A percentile compares a stretch with the other conserved stretches of the same genome.
These are phyloP conservation scores for Saccharum spontaneum DNA, from an alignment of 176 grass and related monocot genomes.

Conservation along the genomic window DNA sequence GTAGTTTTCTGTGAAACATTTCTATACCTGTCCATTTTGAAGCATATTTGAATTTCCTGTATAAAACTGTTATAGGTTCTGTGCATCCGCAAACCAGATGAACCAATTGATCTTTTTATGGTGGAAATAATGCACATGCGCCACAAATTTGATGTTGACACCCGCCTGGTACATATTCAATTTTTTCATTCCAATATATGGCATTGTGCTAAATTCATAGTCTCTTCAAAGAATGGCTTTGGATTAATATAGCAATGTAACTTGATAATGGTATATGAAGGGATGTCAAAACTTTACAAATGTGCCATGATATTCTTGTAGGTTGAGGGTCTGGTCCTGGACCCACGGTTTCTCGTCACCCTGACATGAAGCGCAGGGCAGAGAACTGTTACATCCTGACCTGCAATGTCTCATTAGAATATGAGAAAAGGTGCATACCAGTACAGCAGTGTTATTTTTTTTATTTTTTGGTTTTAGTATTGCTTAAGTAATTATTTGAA, in stretches of 20 bases:
- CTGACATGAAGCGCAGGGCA: constrained; percentile 97
- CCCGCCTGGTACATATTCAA: constrained; percentile 62
- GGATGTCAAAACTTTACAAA: neutral
- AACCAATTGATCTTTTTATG: constrained; percentile 98
- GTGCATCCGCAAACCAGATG: constrained; percentile 68
- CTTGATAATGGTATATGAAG: neutral
- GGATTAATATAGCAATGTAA: neutral
- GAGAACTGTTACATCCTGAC: constrained; percentile 99
- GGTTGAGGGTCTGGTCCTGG: constrained; percentile 95
- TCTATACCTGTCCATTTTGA: neutral
- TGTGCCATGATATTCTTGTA: constrained; percentile 27
- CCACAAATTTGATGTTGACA: constrained; percentile 97
- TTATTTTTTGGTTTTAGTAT: neutral
- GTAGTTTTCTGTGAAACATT: neutral
- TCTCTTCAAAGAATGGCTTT: neutral
- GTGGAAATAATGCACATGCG: constrained; percentile 99
- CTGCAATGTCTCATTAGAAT: constrained; percentile 95
- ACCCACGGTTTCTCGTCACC: constrained; percentile 97
- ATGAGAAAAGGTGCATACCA: constrained; percentile 84
- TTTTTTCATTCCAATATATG: constrained; percentile 12
- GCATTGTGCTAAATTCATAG: neutral
- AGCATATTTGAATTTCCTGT: neutral
- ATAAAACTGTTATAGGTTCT: constrained; percentile 52
- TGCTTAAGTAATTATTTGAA: neutral
- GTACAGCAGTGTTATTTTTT: neutral